Evolutionary conservation across 2,329 filamentous ascomycete species (phyloP).

Genomic region (Scedosporium apiospermum): DNA sequence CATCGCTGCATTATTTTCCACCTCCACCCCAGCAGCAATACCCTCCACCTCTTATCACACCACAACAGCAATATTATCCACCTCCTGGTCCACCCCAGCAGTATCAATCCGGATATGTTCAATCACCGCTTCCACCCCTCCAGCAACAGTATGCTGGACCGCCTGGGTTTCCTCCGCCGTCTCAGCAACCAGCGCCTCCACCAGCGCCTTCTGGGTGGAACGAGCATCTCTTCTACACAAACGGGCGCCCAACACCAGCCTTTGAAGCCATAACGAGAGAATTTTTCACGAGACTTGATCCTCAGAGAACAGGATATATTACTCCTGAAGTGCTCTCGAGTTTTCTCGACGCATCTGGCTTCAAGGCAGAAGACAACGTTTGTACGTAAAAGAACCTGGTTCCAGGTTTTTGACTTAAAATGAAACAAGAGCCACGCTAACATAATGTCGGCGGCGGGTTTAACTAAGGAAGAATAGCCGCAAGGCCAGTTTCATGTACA

Average conservation of each 20-base stretch:
- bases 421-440: neutral
- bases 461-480: neutral
- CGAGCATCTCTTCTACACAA: slow-evolving; percentile 5
- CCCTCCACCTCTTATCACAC: neutral
- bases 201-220: neutral
- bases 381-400: neutral
- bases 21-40: neutral
- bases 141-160: neutral
- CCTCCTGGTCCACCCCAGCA: neutral
- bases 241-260: neutral
- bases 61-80: neutral
- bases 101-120: neutral
- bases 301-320: slow-evolving; percentile 1
- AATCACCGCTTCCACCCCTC: neutral
- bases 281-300: slow-evolving; percentile 1
- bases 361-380: neutral
- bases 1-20: neutral
- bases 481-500: neutral
- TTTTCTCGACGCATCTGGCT: neutral
- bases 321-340: slow-evolving; percentile 1
- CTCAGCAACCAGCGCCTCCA: slow-evolving; percentile 1
- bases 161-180: neutral
- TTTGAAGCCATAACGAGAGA: neutral
- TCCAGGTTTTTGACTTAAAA: too few relatives aligned
- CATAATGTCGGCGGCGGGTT: neutral